Base-by-base conservation (phyloP, 2,329 filamentous ascomycete species). In the Colletotrichum sp. region DNA sequence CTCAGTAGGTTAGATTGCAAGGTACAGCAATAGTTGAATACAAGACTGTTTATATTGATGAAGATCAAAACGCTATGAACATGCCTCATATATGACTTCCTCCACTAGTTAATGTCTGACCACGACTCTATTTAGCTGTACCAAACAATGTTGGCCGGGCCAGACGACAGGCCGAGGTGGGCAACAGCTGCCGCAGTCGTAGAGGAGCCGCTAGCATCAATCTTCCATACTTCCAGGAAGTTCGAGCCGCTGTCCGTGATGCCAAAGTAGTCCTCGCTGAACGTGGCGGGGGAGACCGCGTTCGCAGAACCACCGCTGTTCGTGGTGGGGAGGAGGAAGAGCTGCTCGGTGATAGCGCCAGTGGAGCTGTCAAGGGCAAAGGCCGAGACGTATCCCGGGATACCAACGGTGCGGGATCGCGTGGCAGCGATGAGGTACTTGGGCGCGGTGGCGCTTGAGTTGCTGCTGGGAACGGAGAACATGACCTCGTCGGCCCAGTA, bases 291-390 rank as follows among this genome's bases (percentile, higher is more conserved):
- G 2, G 81, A 74, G 7, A 85, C 80, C 1, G 82, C 81, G 67
- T 86, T 85, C 13, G 84, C 82, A 13, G 79, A 81, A 13, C 84
- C 83, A 26, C 83, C 84, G 68, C 82, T 84, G 6, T 79, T 80
- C 5, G 78, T 81, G 16, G 82, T 85, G 48, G 80, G 75, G 2
- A 76, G 57, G 7, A 85, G 72, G 77, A 83, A 84, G 8, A 81
- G 73, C 77, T 84, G 83, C 30, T 76, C 24, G 3, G 70, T 18
- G 21, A 86, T 83, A 16, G 77, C 76, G 7, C 83, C 84, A 2
- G 76, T 61, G 3, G 74, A 32, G 9, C 74, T 52, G 6, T 79
- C 77, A 3, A 86, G 78, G 2, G 77, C 60, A 70, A 85, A 84
- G 1, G 78, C 81, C 3, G 83, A 82, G 61, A 86, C 81, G 74